Evolutionary conservation across 805 yeast species (phyloP), one percentile per base, ranked within the genome.

Genomic region (Pichia gijzeniarum): DNA sequence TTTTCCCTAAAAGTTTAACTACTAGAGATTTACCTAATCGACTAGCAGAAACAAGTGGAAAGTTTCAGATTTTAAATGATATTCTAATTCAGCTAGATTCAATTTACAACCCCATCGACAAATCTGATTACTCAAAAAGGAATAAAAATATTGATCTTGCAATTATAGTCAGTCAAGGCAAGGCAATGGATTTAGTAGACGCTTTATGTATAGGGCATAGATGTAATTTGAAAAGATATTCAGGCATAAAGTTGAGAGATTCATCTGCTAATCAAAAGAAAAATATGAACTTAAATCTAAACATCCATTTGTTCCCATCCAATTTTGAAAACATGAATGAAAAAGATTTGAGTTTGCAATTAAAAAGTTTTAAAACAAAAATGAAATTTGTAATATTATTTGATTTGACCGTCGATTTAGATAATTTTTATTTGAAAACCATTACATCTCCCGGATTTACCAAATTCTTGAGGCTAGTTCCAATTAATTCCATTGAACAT

Each of bases 401-500:
- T 49, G 69, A 65, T 47, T 58, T 62, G 6, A 57, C 60, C 21
- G 55, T 61, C 21, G 53, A 62, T 37, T 41, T 54, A 14, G 52
- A 55, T n/a, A 49, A 60, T 40, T 50, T 43, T 17, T 49, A 43
- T 18, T 44, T 53, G 10, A 27, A 40, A 32, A 44, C 46, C 14
- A 30, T 52, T 38, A 53, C 44, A 9, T 48, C 41, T 57, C 38
- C 27, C 44, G 12, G 10, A 13, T 17, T 20, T 13, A 61, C 58
- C 54, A 71, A 56, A 61, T 66, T 86, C 4, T 57, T 91, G 21
- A 67, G 91, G 32, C 67, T 91, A 20, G 79, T 87, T 3, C 83
- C 96, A 2, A 76, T 82, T 47, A 82, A 86, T 55, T 82, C 95
- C 3, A 79, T 87, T 21, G 96, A 91, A 55, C 98, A 91, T 60